Conservation (phyloP, 1,284 basidiomycete genomes). For the Irpex sp. region DNA sequence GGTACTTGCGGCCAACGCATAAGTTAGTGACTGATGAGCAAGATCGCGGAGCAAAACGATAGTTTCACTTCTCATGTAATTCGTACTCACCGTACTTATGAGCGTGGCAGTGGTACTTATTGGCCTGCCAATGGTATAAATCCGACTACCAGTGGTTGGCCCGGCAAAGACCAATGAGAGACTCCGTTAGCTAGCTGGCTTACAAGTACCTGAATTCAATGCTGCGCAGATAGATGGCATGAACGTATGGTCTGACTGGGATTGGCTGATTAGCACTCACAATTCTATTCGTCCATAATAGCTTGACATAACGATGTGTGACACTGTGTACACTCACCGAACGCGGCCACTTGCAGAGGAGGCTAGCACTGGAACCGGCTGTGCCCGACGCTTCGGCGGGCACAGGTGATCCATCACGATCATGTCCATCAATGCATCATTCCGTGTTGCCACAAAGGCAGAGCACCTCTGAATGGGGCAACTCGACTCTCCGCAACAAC, state of each 20-base stretch:
- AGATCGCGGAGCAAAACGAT: too few species aligned
- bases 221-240: background rate
- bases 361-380: background rate
- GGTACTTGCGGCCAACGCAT: too few species aligned
- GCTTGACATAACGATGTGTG: background rate
- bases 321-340: background rate
- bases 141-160: background rate
- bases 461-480: background rate
- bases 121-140: background rate
- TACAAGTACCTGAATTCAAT: background rate
- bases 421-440: background rate
- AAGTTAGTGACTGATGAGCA: too few species aligned
- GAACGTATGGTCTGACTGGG: background rate
- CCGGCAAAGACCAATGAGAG: too few species aligned
- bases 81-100: background rate
- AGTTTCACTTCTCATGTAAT: background rate
- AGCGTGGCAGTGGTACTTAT: background rate
- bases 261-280: background rate
- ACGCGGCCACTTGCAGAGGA: too few species aligned
- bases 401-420: background rate
- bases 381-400: too few species aligned
- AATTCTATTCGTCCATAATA: background rate
- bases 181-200: background rate
- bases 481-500: background rate
- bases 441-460: background rate